Percentiles rank a stretch among this genome's conserved stretches.
These are phyloP conservation scores for Esteya vermicola DNA, from an alignment of 2,329 filamentous ascomycete species.

Conservation along the genomic window DNA sequence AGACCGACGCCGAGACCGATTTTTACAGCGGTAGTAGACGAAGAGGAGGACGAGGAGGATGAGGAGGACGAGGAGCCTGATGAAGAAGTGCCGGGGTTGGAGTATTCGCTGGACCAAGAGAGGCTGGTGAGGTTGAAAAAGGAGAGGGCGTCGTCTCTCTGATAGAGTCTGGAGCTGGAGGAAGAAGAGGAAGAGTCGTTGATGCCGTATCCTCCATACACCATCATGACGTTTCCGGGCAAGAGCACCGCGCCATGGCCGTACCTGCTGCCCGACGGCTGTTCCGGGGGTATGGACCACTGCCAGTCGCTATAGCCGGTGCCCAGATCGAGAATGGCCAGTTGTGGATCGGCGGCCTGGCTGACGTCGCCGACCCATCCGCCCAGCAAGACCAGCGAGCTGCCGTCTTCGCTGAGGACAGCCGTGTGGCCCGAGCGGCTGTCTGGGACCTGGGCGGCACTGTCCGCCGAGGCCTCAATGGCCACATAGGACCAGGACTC, in stretches of 20 bases:
- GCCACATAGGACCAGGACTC: conserved; percentile 73
- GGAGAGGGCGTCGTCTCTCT: conserved; percentile 7
- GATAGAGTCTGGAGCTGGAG: conserved; percentile 10
- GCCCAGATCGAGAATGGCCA: conserved; percentile 63
- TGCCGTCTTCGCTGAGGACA: conserved; percentile 65
- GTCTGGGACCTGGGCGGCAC: conserved; percentile 27
- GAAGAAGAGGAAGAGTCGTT: conserved; percentile 11
- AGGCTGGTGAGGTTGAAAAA: conserved; percentile 46
- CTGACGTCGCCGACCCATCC: conserved; percentile 82
- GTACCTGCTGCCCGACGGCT: conserved; percentile 37
- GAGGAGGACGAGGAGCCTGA: conserved; percentile 3
- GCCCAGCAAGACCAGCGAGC: conserved; percentile 63
- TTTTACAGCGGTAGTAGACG: conserved; percentile 19
- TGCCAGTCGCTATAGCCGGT: conserved; percentile 61
- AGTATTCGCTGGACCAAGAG: conserved; percentile 36
- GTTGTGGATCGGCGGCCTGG: conserved; percentile 66
- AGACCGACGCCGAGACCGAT: conserved; percentile 51
- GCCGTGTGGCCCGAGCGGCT: conserved; percentile 83
- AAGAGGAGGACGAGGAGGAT: background rate
- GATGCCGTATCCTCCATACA: conserved; percentile 48
- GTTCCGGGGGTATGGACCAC: conserved; percentile 48
- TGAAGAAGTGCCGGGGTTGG: conserved; percentile 20
- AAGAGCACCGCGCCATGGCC: conserved; percentile 50
- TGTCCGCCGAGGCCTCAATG: conserved; percentile 23
- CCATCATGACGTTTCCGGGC: conserved; percentile 55